These are phyloP conservation scores for Mercurialis annua DNA, from an alignment of 345 rosid genomes.

Conservation along the genomic window DNA sequence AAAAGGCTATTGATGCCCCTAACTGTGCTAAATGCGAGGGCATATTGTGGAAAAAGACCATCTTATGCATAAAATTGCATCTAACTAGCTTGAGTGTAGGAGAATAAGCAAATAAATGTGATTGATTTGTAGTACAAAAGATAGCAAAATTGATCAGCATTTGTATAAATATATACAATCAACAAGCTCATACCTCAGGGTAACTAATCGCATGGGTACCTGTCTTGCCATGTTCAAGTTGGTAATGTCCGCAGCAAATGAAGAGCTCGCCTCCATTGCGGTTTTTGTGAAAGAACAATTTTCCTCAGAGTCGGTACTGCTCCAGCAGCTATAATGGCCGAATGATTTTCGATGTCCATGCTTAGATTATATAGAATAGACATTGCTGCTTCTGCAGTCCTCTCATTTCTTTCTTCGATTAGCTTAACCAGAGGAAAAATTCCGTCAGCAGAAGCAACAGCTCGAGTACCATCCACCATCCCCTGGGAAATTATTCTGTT, in stretches of 20 bases:
- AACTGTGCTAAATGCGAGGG: no score
- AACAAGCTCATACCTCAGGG: no score
- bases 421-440: conserved; percentile 67
- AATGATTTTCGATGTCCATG: conserved; percentile 81
- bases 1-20: no score
- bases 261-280: conserved; percentile 75
- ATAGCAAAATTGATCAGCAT: background rate
- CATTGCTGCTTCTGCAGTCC: conserved; percentile 62
- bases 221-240: conserved; percentile 22
- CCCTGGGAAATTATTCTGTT: conserved; percentile 69
- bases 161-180: background rate
- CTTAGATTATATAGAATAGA: conserved; percentile 67
- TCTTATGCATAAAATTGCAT: no score
- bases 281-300: conserved; percentile 58
- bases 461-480: conserved; percentile 50
- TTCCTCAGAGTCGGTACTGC: conserved; percentile 70
- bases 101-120: no score
- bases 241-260: conserved; percentile 65
- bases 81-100: no score
- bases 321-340: conserved; percentile 64
- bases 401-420: conserved; percentile 55
- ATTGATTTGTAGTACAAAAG: no score
- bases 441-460: conserved; percentile 58
- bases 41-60: no score
- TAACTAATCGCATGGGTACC: no score